A percentile compares a stretch with the other conserved stretches of the same genome.
These are phyloP conservation scores for Leccinum subtestaceum DNA, from an alignment of 768 basidiomycete species.

Conservation along the genomic window DNA sequence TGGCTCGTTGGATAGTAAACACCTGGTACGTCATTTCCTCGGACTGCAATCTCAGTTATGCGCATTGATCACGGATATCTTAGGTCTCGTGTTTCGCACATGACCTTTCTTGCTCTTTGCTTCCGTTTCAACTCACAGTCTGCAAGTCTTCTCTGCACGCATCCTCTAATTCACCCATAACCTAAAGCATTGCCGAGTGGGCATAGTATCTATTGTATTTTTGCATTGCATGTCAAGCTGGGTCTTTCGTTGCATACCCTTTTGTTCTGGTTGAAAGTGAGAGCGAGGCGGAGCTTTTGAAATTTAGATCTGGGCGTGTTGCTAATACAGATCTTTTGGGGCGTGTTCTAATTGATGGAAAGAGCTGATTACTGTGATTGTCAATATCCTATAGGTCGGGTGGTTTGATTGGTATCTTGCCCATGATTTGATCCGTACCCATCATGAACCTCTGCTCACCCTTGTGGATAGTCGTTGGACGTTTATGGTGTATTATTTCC, in stretches of 20 bases:
- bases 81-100: background rate
- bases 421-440: background rate
- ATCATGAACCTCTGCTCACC: background rate
- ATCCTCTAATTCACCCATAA: background rate
- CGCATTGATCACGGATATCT: constrained; percentile 5
- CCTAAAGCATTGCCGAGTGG: constrained; percentile 10
- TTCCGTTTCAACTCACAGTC: background rate
- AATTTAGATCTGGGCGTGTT: background rate
- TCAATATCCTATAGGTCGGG: background rate
- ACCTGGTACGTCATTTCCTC: constrained; percentile 8
- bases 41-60: background rate
- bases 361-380: background rate
- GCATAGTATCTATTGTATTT: constrained; percentile 13
- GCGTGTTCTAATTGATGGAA: background rate
- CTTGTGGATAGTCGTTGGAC: background rate
- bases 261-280: background rate
- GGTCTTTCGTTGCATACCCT: background rate
- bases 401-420: background rate
- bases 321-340: background rate
- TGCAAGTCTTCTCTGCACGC: background rate
- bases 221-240: constrained; percentile 6
- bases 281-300: background rate
- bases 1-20: background rate
- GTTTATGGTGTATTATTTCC: background rate
- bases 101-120: background rate